Evolutionary conservation across 257 asterid species (phyloP), one percentile per base, ranked within the genome.

Genomic region (Linderniella brevidens): DNA sequence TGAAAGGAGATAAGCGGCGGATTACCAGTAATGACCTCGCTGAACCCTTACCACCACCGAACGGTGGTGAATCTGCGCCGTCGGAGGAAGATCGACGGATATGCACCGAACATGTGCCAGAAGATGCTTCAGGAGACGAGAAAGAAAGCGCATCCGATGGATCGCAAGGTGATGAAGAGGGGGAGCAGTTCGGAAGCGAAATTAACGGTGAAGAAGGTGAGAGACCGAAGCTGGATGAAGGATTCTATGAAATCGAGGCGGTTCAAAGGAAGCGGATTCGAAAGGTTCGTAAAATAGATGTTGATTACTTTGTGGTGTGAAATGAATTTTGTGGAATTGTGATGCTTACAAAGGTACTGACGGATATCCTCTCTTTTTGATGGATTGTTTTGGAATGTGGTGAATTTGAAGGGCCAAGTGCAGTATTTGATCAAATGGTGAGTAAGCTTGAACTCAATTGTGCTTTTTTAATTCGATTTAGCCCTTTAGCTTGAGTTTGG

Each of bases 391-490:
- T 42, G 56, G 19, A 64, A 61, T 61, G 59, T 68, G 77, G 75
- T 55, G 54, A 40, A 50, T 35, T 60, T 11, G 46, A 52, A 83
- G 95, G 95, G 97, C 18, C 69, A 76, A 75, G 78, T 68, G 52
- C 93, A 87, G 75, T 87, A 80, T 61, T 72, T 80, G 59, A 80
- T 80, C 48, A 80, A 80, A 74, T 80, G 93, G 93, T 80, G 58
- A 69, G 93, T 69, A 35, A 15, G 35, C 19, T n/a, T 32, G 7
- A 10, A n/a, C 47, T 14, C 40, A 15, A 35, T 20, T 14, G 35
- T 2, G 45, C 25, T 53, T 50, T 50, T n/a, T 13, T 61, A 32
- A 9, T 3, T 0, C 17, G 15, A 15, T 13, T 56, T 54, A 8
- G 43, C 32, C 9, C 13, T 13, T 2, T 41, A 17, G 48, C 46